Percentiles rank a stretch among this genome's conserved stretches.
Evolutionary conservation across 2,329 filamentous ascomycete genomes (phyloP).

Genomic region (Trichoderma sp.): DNA sequence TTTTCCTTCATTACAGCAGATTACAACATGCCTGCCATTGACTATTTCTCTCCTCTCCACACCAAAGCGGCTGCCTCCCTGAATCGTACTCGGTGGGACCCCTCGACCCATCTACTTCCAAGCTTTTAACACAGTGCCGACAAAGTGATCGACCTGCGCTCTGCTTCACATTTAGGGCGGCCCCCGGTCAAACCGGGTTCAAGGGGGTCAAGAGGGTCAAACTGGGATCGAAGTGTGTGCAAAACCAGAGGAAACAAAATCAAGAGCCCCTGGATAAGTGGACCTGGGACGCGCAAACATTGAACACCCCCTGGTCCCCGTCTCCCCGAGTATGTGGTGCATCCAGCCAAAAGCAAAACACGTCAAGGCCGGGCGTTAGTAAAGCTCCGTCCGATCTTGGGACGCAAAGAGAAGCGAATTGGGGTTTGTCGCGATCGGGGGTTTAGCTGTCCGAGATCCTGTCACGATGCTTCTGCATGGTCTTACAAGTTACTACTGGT

Average conservation of each 20-base stretch:
- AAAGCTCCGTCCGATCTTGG: neutral
- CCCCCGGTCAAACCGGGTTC: neutral
- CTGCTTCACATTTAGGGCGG: neutral
- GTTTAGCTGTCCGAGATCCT: neutral
- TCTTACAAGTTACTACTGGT: neutral
- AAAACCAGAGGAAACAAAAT: neutral
- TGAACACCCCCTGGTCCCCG: neutral
- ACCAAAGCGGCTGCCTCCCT: neutral
- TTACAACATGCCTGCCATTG: neutral
- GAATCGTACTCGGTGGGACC: neutral
- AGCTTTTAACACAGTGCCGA: conserved; percentile 8
- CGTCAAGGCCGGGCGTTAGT: neutral
- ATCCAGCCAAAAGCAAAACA: neutral
- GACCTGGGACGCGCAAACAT: conserved; percentile 13
- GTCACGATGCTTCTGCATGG: neutral
- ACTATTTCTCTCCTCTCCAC: neutral
- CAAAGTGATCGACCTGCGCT: conserved; percentile 2
- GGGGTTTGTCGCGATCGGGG: neutral
- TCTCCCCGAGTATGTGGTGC: neutral
- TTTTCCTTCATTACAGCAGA: neutral
- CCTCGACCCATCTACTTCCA: neutral
- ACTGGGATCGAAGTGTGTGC: neutral
- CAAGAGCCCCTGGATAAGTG: conserved; percentile 20
- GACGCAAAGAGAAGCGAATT: neutral
- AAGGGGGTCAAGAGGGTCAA: too few species aligned